Conservation (phyloP, 23 red algal species). For the Gracilaria domingensis region DNA sequence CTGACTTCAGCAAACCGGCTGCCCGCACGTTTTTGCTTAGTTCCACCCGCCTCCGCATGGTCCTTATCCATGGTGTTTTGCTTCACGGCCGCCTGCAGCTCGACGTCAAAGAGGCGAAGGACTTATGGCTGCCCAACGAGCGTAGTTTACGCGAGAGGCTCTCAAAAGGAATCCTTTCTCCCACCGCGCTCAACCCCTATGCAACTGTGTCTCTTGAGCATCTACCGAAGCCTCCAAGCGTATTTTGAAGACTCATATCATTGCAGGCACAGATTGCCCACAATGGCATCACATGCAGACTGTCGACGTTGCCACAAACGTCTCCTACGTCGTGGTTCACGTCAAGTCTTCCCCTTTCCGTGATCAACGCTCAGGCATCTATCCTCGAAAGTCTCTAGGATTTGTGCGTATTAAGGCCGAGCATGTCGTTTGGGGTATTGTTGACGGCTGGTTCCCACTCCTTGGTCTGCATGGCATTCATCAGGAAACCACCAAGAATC, state of each 20-base stretch:
- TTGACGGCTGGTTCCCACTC: constrained; percentile 66
- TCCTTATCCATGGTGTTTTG: constrained; percentile 66
- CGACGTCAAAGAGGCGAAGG: constrained; percentile 43
- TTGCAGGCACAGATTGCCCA: constrained; percentile 63
- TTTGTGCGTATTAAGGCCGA: constrained; percentile 71
- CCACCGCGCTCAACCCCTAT: constrained; percentile 60
- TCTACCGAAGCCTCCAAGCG: constrained; percentile 69
- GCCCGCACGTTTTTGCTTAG: background rate
- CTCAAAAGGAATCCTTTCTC: constrained; percentile 38
- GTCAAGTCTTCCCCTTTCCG: constrained; percentile 55
- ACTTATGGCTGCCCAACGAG: constrained; percentile 64
- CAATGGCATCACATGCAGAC: constrained; percentile 55
- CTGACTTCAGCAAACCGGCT: background rate
- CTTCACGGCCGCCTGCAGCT: constrained; percentile 74
- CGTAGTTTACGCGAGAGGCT: constrained; percentile 55
- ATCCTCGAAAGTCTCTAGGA: constrained; percentile 64
- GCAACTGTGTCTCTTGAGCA: constrained; percentile 74
- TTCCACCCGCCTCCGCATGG: constrained; percentile 29
- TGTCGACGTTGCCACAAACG: constrained; percentile 69
- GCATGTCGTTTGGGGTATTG: constrained; percentile 55
- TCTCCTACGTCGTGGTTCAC: constrained; percentile 64
- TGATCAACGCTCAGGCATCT: constrained; percentile 34
- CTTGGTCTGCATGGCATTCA: constrained; percentile 48
- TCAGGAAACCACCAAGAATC: constrained; percentile 61
- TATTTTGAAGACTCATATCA: constrained; percentile 68